A percentile compares a stretch with the other conserved stretches of the same genome.
These are phyloP conservation scores for Mediolabrus comicus DNA, from an alignment of 108 stramenopile genomes.

Conservation along the genomic window DNA sequence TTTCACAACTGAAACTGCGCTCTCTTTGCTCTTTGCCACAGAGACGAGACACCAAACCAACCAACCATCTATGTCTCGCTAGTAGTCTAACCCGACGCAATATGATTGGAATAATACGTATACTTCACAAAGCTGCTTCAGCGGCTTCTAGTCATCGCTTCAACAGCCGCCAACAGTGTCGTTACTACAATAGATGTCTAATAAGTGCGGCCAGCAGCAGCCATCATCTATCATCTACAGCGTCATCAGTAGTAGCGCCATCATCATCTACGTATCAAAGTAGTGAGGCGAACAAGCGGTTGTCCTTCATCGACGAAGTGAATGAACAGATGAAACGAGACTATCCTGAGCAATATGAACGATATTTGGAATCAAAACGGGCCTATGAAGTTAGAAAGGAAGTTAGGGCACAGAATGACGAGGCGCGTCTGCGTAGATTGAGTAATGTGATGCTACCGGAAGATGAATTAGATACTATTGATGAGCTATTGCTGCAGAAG, in stretches of 20 bases:
- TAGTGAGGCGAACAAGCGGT: too few relatives aligned
- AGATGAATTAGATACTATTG: neutral
- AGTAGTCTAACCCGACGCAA: too few relatives aligned
- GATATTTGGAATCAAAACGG: slow-evolving; percentile 11
- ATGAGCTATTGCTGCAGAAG: neutral
- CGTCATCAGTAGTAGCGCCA: neutral
- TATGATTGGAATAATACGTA: too few relatives aligned
- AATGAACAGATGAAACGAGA: slow-evolving; percentile 36
- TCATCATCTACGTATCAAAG: too few relatives aligned
- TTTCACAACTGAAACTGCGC: too few relatives aligned
- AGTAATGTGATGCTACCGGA: neutral
- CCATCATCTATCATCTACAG: too few relatives aligned
- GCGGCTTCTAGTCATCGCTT: neutral
- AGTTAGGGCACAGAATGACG: neutral
- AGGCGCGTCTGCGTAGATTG: neutral
- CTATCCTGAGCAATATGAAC: slow-evolving; percentile 28
- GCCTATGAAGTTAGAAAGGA: neutral
- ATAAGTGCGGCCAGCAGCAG: neutral
- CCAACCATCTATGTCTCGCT: too few relatives aligned
- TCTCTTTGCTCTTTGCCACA: too few relatives aligned
- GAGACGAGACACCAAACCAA: too few relatives aligned
- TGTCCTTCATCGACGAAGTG: slow-evolving; percentile 34
- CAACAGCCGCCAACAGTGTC: neutral
- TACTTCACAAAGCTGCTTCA: neutral
- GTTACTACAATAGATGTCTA: neutral